A percentile compares a stretch with the other conserved stretches of the same genome.
phyloP scores from a whole-genome alignment of 2,329 filamentous ascomycete genomes.

The Colletotrichum sp. region DNA sequence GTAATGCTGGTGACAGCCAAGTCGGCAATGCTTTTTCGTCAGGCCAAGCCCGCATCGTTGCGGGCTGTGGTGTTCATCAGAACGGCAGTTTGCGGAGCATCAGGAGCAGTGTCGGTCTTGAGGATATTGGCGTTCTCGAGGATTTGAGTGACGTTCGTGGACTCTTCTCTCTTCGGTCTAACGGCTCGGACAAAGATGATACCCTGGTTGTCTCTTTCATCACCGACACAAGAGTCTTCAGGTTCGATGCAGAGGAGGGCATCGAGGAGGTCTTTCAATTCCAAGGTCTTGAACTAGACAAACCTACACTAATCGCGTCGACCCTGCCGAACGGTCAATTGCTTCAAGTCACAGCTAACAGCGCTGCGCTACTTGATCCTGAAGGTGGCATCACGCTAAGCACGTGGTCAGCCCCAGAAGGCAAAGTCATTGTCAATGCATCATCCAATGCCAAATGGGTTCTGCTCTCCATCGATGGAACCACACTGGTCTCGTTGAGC shows the following conservation, averaged over 20 bases:
- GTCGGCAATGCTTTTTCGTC: constrained; percentile 89
- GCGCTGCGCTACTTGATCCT: constrained; percentile 10
- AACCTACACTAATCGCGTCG: constrained; percentile 74
- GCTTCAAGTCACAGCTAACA: constrained; percentile 15
- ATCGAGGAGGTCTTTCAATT: constrained; percentile 88
- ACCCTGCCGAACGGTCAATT: constrained; percentile 43
- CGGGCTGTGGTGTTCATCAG: constrained; percentile 87
- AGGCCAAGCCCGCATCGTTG: constrained; percentile 91
- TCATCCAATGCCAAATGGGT: constrained; percentile 75
- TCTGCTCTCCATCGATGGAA: constrained; percentile 78
- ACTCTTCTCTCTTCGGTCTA: constrained; percentile 70
- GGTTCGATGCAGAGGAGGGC: constrained; percentile 74
- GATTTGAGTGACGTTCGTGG: constrained; percentile 77
- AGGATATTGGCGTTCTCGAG: constrained; percentile 82
- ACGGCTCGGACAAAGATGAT: constrained; percentile 60
- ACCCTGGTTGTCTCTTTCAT: constrained; percentile 81
- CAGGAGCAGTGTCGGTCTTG: constrained; percentile 89
- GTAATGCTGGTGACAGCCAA: constrained; percentile 78
- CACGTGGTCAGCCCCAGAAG: constrained; percentile 31
- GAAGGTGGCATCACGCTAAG: constrained; percentile 19
- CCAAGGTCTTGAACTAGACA: constrained; percentile 70
- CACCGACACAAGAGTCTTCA: constrained; percentile 82
- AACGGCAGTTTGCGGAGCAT: constrained; percentile 91
- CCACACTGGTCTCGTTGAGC: constrained; percentile 72
- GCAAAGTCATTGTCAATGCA: constrained; percentile 74